phyloP scores from a whole-genome alignment of 768 basidiomycete genomes.

The Chalciporus sphaerocephalus region DNA sequence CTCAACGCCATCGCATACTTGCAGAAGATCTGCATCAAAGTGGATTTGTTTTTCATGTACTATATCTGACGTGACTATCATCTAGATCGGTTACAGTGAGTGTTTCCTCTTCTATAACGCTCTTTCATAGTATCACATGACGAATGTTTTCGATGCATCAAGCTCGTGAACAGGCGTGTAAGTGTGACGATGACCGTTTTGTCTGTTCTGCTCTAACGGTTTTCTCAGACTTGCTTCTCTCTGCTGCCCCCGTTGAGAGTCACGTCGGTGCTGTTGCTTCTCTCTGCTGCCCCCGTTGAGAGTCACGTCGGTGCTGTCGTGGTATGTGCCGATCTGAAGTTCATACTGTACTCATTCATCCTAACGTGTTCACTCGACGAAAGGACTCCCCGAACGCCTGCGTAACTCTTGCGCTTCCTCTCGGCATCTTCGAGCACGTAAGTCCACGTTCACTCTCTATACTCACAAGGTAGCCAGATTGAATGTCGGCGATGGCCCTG shows the following conservation, averaged over 20 bases:
- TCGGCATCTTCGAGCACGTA: constrained; percentile 75
- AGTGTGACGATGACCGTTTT: constrained; percentile 10
- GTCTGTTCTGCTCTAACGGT: background rate
- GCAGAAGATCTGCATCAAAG: constrained; percentile 45
- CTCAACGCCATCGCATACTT: constrained; percentile 73
- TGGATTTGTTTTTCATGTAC: background rate
- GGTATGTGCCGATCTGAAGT: constrained; percentile 37
- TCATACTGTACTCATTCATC: background rate
- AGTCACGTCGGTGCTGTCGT: constrained; percentile 68
- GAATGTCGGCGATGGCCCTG: background rate
- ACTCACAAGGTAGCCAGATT: background rate
- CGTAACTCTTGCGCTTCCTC: constrained; percentile 67
- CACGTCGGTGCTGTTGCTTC: constrained; percentile 68
- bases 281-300: constrained; percentile 66
- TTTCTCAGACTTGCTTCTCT: constrained; percentile 55
- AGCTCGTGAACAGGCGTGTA: constrained; percentile 78
- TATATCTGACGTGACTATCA: background rate
- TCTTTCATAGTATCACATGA: background rate
- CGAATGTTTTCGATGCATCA: background rate
- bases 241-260: constrained; percentile 66
- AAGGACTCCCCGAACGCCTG: constrained; percentile 77
- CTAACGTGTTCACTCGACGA: background rate
- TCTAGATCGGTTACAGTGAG: constrained; percentile 68
- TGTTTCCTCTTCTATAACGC: constrained; percentile 2
- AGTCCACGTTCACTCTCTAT: constrained; percentile 13